Conservation (phyloP, 2,329 filamentous ascomycete species). For the Cytospora leucostoma region DNA sequence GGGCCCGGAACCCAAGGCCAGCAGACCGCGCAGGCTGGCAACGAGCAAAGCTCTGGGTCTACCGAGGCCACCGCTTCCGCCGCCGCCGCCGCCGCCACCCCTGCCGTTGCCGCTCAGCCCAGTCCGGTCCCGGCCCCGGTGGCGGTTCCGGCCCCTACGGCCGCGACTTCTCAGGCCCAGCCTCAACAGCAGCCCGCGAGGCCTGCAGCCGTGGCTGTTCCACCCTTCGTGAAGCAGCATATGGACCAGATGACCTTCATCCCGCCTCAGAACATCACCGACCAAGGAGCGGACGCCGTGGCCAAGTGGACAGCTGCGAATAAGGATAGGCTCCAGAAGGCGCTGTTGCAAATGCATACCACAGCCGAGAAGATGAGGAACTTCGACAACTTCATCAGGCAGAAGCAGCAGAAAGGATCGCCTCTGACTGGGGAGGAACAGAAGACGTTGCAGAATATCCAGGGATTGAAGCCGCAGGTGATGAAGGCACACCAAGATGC, state of each 20-base stretch:
- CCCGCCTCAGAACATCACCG: conserved; percentile 44
- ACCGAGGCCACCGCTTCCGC: conserved; percentile 9
- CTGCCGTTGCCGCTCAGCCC: conserved; percentile 22
- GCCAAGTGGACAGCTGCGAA: conserved; percentile 51
- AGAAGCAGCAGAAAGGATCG: conserved; percentile 46
- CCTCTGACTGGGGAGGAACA: conserved; percentile 50
- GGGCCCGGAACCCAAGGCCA: conserved; percentile 32
- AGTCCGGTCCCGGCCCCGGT: conserved; percentile 16
- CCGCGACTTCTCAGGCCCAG: conserved; percentile 15
- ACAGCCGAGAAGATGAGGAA: conserved; percentile 43
- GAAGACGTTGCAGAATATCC: conserved; percentile 45
- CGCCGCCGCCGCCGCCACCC: conserved; percentile 17
- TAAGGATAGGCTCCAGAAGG: conserved; percentile 50
- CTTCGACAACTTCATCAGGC: conserved; percentile 47
- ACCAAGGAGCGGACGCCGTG: conserved; percentile 47
- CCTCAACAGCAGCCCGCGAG: conserved; percentile 25
- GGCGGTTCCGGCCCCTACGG: conserved; percentile 11
- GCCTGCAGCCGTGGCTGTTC: background rate
- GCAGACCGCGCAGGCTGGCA: conserved; percentile 25
- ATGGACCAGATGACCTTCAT: conserved; percentile 51
- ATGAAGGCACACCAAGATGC: conserved; percentile 50
- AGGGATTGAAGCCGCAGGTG: conserved; percentile 46
- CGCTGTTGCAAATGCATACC: conserved; percentile 52
- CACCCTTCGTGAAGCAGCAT: conserved; percentile 47
- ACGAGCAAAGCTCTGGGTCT: conserved; percentile 19